Evolutionary conservation across 2,329 filamentous ascomycete genomes (phyloP).

Genomic region (Camptophora hylomeconis): DNA sequence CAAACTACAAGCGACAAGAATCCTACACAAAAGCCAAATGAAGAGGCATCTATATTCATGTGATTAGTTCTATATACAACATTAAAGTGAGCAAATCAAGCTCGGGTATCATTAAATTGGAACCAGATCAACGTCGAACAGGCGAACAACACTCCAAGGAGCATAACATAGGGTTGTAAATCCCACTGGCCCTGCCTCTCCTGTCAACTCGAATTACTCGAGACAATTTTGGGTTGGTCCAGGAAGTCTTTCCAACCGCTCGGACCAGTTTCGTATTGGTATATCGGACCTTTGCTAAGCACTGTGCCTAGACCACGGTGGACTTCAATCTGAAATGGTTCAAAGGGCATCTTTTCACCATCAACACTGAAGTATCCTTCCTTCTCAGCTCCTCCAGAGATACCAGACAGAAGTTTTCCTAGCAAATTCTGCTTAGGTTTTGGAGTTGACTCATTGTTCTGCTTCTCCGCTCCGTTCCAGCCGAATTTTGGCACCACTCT

Average conservation of each 20-base stretch:
- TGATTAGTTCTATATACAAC: too few species aligned
- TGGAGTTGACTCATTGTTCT: constrained; percentile 2
- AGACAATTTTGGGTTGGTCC: too few species aligned
- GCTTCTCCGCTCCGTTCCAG: constrained; percentile 9
- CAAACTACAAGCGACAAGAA: too few species aligned
- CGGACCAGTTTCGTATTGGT: constrained; percentile 43
- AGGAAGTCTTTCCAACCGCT: constrained; percentile 11
- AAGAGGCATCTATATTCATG: too few species aligned
- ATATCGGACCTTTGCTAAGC: constrained; percentile 62
- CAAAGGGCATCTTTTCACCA: constrained; percentile 76
- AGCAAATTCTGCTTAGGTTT: constrained; percentile 5
- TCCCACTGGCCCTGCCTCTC: too few species aligned
- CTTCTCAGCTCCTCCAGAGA: constrained; percentile 3
- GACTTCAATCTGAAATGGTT: constrained; percentile 81
- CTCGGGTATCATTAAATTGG: too few species aligned
- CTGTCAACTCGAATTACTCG: too few species aligned
- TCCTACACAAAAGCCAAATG: too few species aligned
- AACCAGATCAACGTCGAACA: too few species aligned
- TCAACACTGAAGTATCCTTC: constrained; percentile 83
- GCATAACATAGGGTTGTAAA: too few species aligned
- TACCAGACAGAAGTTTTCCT: constrained; percentile 2
- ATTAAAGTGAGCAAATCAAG: too few species aligned
- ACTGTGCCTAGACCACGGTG: constrained; percentile 72
- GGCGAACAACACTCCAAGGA: too few species aligned
- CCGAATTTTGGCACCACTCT: constrained; percentile 57